These are phyloP conservation scores for Ensete ventricosum DNA, from an alignment of 176 grass and related monocot genomes.

Conservation along the genomic window DNA sequence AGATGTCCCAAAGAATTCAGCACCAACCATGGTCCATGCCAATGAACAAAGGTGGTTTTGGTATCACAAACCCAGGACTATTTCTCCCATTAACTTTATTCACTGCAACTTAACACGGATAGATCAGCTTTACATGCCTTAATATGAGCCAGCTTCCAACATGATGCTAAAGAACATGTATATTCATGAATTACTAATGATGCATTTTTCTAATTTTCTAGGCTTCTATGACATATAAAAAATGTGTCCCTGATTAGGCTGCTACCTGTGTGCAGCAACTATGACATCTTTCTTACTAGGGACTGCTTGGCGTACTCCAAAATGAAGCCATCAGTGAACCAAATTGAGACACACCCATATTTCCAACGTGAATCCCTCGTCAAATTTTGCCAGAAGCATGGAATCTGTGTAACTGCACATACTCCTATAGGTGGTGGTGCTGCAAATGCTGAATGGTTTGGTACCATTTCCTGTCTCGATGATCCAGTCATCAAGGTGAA, in stretches of 20 bases:
- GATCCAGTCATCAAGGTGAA: constrained; percentile 76
- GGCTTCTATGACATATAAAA: too few relatives aligned
- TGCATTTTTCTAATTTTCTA: background rate
- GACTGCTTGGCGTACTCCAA: constrained; percentile 78
- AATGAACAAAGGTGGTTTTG: background rate
- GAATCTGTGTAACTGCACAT: constrained; percentile 71
- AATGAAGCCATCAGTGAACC: constrained; percentile 90
- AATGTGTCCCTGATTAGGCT: background rate
- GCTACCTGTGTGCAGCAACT: constrained; percentile 60
- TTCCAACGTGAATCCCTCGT: constrained; percentile 88
- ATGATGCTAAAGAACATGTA: background rate
- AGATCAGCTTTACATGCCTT: too few relatives aligned
- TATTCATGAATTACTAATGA: background rate
- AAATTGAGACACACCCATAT: constrained; percentile 83
- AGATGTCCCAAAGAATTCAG: background rate
- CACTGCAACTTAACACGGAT: background rate
- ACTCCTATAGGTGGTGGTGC: constrained; percentile 74
- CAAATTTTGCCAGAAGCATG: constrained; percentile 96
- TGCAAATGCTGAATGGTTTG: constrained; percentile 77
- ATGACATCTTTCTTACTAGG: constrained; percentile 88
- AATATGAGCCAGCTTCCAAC: background rate
- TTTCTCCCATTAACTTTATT: background rate
- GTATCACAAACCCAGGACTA: background rate
- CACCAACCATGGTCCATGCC: background rate
- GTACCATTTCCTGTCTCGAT: constrained; percentile 68